phyloP scores from a whole-genome alignment of 163 green algal species.

The Prototheca wickerhamii region DNA sequence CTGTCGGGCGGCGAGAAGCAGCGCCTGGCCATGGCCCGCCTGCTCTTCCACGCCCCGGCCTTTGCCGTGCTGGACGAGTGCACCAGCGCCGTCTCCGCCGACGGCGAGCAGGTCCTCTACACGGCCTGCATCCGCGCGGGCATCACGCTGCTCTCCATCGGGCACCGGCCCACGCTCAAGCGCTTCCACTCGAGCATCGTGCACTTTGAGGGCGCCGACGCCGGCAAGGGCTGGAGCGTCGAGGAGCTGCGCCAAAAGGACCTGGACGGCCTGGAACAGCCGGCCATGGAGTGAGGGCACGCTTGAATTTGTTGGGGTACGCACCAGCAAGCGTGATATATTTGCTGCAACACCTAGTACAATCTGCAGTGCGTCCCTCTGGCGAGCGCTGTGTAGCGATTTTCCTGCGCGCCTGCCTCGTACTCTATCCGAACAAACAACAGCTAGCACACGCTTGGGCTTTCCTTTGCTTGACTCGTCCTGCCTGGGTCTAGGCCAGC shows the following conservation, averaged over 20 bases:
- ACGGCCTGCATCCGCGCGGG: constrained; percentile 46
- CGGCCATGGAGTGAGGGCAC: not conserved
- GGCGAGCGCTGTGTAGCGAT: too few species aligned
- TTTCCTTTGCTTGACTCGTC: too few species aligned
- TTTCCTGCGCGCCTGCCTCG: not conserved
- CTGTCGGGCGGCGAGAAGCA: constrained; percentile 92
- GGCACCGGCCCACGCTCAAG: constrained; percentile 78
- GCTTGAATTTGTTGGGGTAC: not conserved
- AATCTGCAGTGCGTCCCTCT: not conserved
- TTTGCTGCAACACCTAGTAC: not conserved
- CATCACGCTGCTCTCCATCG: constrained; percentile 92
- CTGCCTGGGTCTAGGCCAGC: too few species aligned
- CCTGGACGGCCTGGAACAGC: constrained; percentile 8
- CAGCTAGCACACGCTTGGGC: not conserved
- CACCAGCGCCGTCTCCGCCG: constrained; percentile 68
- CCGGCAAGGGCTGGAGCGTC: constrained; percentile 13
- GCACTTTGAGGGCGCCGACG: constrained; percentile 27
- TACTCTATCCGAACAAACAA: not conserved
- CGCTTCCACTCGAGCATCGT: constrained; percentile 25
- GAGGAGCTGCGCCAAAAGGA: constrained; percentile 17
- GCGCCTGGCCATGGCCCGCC: constrained; percentile 84
- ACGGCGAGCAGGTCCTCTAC: constrained; percentile 59
- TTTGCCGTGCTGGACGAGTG: constrained; percentile 92
- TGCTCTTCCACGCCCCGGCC: constrained; percentile 72
- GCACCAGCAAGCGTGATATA: not conserved